Evolutionary conservation across 495 filamentous ascomycete genomes (phyloP).

Genomic region (Annulohypoxylon bovei): DNA sequence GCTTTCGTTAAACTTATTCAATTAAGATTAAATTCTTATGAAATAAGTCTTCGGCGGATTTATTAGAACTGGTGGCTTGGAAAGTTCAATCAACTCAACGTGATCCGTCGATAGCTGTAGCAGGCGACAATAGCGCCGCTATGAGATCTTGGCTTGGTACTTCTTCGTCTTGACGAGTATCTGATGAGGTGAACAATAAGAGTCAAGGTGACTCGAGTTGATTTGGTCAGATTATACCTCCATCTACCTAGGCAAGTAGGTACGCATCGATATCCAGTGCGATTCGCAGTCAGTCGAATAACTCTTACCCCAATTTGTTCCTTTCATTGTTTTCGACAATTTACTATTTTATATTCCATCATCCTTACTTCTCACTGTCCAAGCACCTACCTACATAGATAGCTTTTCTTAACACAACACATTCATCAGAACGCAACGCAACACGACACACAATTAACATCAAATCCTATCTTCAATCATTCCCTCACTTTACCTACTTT

Average conservation of each 20-base stretch:
- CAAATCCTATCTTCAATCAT: not conserved
- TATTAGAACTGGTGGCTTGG: not conserved
- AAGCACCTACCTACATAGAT: not conserved
- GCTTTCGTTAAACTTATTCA: not conserved
- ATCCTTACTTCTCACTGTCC: not conserved
- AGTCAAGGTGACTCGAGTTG: not conserved
- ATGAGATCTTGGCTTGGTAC: constrained; percentile 6
- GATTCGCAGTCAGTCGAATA: not conserved
- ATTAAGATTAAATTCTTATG: not conserved
- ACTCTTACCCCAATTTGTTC: not conserved
- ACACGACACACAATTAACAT: not conserved
- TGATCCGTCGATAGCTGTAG: not conserved
- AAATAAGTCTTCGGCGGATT: not conserved
- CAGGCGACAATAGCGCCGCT: not conserved
- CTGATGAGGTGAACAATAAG: constrained; percentile 10
- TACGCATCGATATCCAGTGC: not conserved
- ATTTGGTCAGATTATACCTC: not conserved
- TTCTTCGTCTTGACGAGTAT: not conserved
- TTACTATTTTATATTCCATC: not conserved
- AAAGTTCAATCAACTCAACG: not conserved
- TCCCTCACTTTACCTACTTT: not conserved
- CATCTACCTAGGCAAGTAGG: not conserved
- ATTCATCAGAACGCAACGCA: not conserved
- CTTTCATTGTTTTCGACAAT: no score
- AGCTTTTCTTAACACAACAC: not conserved